phyloP scores from a whole-genome alignment of 2,329 filamentous ascomycete genomes.

The Fusarium sp. region DNA sequence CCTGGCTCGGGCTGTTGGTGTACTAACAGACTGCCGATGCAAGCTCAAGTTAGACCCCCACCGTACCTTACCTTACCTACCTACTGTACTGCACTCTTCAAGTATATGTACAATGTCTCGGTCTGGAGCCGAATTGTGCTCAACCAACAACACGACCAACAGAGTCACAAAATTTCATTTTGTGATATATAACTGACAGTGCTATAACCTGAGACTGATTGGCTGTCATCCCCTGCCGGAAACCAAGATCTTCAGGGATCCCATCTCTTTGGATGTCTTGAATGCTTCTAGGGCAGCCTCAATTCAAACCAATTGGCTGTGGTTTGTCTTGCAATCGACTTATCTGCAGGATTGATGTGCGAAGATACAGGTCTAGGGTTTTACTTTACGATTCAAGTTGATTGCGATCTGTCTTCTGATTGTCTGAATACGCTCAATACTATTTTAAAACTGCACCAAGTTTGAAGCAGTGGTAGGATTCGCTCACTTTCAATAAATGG shows the following conservation, averaged over 20 bases:
- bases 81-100: constrained; percentile 4
- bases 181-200: not conserved
- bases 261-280: not conserved
- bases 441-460: not conserved
- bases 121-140: constrained; percentile 9
- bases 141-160: constrained; percentile 27
- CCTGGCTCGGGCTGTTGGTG: not conserved
- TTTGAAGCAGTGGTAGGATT: not conserved
- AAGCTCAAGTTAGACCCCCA: not conserved
- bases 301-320: constrained; percentile 29
- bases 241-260: constrained; percentile 4
- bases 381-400: not conserved
- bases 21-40: not conserved
- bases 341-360: not conserved
- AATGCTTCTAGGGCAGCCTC: not conserved
- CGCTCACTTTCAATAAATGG: constrained; percentile 16
- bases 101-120: constrained; percentile 2
- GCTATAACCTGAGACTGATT: not conserved
- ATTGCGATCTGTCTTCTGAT: not conserved
- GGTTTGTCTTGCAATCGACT: not conserved
- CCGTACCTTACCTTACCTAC: not conserved
- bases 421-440: not conserved
- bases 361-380: not conserved
- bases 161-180: constrained; percentile 14
- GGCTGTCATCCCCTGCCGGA: not conserved